phyloP scores from a whole-genome alignment of 2,329 filamentous ascomycete genomes.

The Boeremia lycopersici region DNA sequence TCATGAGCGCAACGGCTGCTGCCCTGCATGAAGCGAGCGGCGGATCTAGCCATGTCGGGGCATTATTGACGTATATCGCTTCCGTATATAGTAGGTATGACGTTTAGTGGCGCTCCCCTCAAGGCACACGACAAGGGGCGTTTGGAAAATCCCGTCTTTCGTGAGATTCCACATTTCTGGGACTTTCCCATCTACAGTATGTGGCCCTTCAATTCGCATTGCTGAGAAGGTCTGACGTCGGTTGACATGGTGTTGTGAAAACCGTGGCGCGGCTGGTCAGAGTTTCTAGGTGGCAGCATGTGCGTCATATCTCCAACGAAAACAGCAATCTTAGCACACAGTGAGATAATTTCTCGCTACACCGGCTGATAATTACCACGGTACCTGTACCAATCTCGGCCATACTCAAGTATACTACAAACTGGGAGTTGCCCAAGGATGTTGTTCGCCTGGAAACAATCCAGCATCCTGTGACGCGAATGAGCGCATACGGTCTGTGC shows the following conservation, averaged over 20 bases:
- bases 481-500: slow-evolving; percentile 14
- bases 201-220: slow-evolving; percentile 5
- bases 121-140: slow-evolving; percentile 16
- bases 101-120: slow-evolving; percentile 12
- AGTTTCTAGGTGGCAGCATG: background rate
- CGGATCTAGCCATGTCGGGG: background rate
- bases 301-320: slow-evolving; percentile 2
- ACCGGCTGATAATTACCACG: background rate
- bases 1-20: slow-evolving; percentile 24
- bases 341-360: background rate
- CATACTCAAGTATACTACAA: background rate
- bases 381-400: slow-evolving; percentile 3
- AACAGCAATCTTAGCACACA: background rate
- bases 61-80: slow-evolving; percentile 7
- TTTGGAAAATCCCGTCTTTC: slow-evolving; percentile 5
- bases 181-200: slow-evolving; percentile 5
- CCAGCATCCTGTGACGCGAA: slow-evolving; percentile 8
- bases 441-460: background rate
- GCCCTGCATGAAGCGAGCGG: slow-evolving; percentile 24
- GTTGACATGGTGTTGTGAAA: background rate
- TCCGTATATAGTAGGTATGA: slow-evolving; percentile 20
- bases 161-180: slow-evolving; percentile 22
- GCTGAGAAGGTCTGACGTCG: slow-evolving; percentile 12
- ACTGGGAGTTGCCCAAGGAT: background rate
- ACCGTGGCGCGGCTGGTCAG: background rate